Evolutionary conservation across 768 basidiomycete genomes (phyloP).

Genomic region (Tulasnella calospora): DNA sequence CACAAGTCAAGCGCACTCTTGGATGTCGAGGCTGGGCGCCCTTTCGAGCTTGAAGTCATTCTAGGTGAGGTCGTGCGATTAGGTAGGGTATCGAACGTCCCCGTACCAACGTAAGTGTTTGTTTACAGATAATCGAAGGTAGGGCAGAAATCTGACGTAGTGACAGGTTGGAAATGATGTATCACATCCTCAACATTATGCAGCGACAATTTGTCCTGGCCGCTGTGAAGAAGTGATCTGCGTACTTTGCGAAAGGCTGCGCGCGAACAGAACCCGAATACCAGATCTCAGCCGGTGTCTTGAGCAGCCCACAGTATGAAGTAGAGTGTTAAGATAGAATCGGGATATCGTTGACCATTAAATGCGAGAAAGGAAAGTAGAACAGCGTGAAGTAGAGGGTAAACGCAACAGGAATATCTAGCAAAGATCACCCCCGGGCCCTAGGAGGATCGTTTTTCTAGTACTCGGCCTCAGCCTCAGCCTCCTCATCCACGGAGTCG

Average conservation of each 20-base stretch:
- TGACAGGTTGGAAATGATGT: constrained; percentile 16
- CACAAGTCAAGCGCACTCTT: constrained; percentile 20
- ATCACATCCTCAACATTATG: constrained; percentile 2
- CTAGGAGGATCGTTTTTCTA: constrained; percentile 14
- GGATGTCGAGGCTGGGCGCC: constrained; percentile 15
- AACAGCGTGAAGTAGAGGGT: constrained; percentile 17
- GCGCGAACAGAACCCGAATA: too few relatives aligned
- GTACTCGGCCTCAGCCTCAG: constrained; percentile 30
- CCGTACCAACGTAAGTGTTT: constrained; percentile 12
- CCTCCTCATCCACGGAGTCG: constrained; percentile 31
- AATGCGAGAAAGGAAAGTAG: neutral
- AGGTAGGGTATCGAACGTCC: neutral
- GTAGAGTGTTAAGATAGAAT: constrained; percentile 1
- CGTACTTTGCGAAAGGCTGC: too few relatives aligned
- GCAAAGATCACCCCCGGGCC: neutral
- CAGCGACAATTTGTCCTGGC: constrained; percentile 1
- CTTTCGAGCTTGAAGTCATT: constrained; percentile 23
- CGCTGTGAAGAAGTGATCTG: neutral
- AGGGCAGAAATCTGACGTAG: neutral
- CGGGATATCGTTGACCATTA: neutral
- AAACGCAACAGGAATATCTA: neutral
- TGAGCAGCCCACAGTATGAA: neutral
- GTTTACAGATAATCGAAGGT: neutral
- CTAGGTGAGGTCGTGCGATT: constrained; percentile 22
- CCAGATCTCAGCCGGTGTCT: neutral